Base-by-base conservation (phyloP, 371 early-diverging fungal genomes). In the Modicella reniformis region DNA sequence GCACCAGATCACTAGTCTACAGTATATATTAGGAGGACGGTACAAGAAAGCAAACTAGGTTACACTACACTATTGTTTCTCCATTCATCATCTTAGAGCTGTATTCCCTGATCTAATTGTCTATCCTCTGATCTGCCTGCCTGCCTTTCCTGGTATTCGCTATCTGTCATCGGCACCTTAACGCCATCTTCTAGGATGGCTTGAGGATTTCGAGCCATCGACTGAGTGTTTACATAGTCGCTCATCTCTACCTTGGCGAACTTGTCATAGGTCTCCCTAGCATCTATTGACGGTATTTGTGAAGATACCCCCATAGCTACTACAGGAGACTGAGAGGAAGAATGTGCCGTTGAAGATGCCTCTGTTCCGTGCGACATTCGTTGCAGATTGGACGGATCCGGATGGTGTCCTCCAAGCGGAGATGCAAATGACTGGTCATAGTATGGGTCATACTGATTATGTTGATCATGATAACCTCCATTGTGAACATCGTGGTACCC, bases 401-500 rank as follows among this genome's bases (percentile, higher is more conserved):
- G 21, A 23, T 74, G 69, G 34, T 65, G 69, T 15, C 62, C 65
- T 21, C 32, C 56, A 17, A 65, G 56, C 12, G 49, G 65, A 0
- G 58, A 15, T 40, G 63, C 65, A 29, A 33, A 23, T 3, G 61
- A 61, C 37, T 59, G 61, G 10, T 59, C 53, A 47, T 75, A 70
- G 17, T 70, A 75, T 9, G 70, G 71, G 53, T 75, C 70, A 29
- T 69, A 60, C n/a, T 64, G 71, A 21, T 67, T 60, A 10, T 71
- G 59, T 49, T 59, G 65, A 23, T 72, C 73, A 26, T 70, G 71
- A 25, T 75, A 67, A 9, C 70, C 71, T 9, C 56, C 65, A 23
- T 70, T 70, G 5, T 70, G 67, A 7, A 59, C 70, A 28, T 66
- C 58, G 0, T 61, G 62, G 21, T 66, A 63, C 12, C 63, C 64